Evolutionary conservation across 108 stramenopile species (phyloP), one percentile per base, ranked within the genome.

Genomic region (Cyclotella choctawhatcheeana): DNA sequence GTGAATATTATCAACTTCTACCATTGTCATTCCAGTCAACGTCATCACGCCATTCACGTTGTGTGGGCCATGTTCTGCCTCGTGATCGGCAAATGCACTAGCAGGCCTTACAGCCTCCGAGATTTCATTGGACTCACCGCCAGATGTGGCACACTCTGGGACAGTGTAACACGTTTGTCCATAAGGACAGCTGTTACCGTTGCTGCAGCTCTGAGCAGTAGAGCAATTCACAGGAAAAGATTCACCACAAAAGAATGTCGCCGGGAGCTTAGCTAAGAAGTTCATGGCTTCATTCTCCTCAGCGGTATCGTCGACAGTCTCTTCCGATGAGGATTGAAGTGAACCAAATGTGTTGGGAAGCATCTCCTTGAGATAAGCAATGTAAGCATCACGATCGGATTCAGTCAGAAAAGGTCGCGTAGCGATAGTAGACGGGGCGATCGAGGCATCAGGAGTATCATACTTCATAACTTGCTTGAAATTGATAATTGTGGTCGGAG

Each of bases 11-110:
- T 65, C 56, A 5, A 54, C 55, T 16, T 47, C 53, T 20, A 48
- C 33, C 47, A 74, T 34, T n/a, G 35, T 58, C 31, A 74, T 52
- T 58, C 73, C 73, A 48, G 47, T 66, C 24, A 74, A 60, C 16
- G 45, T 35, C 73, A 74, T 74, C 44, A 30, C 35, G 5, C 73
- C 73, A 1, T 58, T 48, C 0, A 64, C 72, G 31, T 64, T 37
- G 12, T 26, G 21, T 16, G 71, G 71, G 26, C 71, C 71, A 26
- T 60, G 43, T 0, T 47, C 44, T 31, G 71, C 60, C 26, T 33
- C 18, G 18, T 44, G 27, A 40, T 60, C 40, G 12, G 20, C 22
- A 21, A 60, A 60, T 30, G 35, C 1, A n/a, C 2, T 2, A 43
- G 37, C 24, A 27, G 45, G 44, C 6, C 32, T 32, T 27, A 22